Evolutionary conservation across 129 eudicot species (phyloP).

Genomic region (Flaveria trinervia): DNA sequence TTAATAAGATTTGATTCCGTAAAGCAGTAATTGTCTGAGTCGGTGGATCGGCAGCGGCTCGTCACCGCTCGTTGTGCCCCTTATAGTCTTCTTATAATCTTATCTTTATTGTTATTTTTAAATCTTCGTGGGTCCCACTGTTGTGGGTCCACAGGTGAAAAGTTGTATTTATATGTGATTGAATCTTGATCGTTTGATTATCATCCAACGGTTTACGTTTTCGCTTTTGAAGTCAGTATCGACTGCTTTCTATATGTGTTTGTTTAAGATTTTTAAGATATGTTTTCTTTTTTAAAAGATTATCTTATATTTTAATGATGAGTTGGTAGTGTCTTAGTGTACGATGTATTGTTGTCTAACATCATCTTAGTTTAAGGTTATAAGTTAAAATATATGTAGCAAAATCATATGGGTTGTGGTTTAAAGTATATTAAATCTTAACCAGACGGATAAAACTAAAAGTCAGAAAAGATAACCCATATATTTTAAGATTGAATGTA

Average conservation of each 20-base stretch:
- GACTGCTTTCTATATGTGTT: background rate
- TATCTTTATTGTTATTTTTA: constrained; percentile 1
- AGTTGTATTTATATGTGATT: constrained; percentile 2
- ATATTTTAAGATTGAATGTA: too few relatives aligned
- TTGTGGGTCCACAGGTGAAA: background rate
- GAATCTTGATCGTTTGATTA: background rate
- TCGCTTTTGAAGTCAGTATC: background rate
- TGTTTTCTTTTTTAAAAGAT: too few relatives aligned
- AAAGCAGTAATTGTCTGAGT: constrained; percentile 28
- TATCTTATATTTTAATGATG: too few relatives aligned
- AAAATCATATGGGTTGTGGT: too few relatives aligned
- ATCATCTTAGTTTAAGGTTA: too few relatives aligned
- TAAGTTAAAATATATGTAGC: too few relatives aligned
- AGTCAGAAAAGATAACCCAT: too few relatives aligned
- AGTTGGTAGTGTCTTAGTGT: too few relatives aligned
- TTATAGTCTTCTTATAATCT: background rate
- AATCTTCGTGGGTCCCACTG: constrained; percentile 27
- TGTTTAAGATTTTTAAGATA: too few relatives aligned
- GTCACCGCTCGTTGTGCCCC: constrained; percentile 48
- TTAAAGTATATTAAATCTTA: too few relatives aligned
- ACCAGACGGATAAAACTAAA: too few relatives aligned
- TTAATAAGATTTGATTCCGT: constrained; percentile 32
- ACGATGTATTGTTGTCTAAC: too few relatives aligned
- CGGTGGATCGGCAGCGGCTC: constrained; percentile 47
- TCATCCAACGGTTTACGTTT: background rate